Evolutionary conservation across 768 basidiomycete species (phyloP).

Genomic region (Amanita phalloides): DNA sequence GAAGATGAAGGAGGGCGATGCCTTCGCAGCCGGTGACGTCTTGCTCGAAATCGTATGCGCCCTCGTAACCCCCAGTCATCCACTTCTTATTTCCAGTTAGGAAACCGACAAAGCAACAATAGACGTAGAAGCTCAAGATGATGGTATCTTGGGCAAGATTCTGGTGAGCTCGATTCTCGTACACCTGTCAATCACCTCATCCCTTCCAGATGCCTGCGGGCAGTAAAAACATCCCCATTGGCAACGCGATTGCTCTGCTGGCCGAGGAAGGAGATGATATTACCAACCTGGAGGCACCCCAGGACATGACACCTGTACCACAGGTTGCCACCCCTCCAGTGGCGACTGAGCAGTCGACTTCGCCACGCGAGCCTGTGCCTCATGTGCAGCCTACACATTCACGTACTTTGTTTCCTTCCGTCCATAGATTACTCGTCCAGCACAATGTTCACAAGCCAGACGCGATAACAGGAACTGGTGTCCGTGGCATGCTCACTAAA

Average conservation of each 20-base stretch:
- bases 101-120: slow-evolving; percentile 96
- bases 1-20: slow-evolving; percentile 83
- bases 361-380: slow-evolving; percentile 20
- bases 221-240: slow-evolving; percentile 76
- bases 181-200: background rate
- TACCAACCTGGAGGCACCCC: slow-evolving; percentile 64
- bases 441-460: slow-evolving; percentile 47
- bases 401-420: slow-evolving; percentile 83
- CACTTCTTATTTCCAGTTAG: slow-evolving; percentile 25
- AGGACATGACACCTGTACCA: slow-evolving; percentile 25
- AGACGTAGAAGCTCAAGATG: slow-evolving; percentile 97
- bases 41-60: slow-evolving; percentile 76
- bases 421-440: slow-evolving; percentile 68
- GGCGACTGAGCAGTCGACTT: slow-evolving; percentile 14
- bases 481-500: slow-evolving; percentile 91
- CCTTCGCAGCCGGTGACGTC: slow-evolving; percentile 74
- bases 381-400: slow-evolving; percentile 36
- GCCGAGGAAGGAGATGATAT: slow-evolving; percentile 97
- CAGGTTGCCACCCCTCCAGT: slow-evolving; percentile 17
- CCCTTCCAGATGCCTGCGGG: slow-evolving; percentile 56
- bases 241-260: slow-evolving; percentile 82
- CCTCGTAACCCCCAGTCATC: background rate
- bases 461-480: slow-evolving; percentile 78
- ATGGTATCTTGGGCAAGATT: slow-evolving; percentile 91
- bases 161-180: slow-evolving; percentile 34